These are phyloP conservation scores for Cyberlindnera euphorbiiphila DNA, from an alignment of 805 yeast genomes.

Conservation along the genomic window DNA sequence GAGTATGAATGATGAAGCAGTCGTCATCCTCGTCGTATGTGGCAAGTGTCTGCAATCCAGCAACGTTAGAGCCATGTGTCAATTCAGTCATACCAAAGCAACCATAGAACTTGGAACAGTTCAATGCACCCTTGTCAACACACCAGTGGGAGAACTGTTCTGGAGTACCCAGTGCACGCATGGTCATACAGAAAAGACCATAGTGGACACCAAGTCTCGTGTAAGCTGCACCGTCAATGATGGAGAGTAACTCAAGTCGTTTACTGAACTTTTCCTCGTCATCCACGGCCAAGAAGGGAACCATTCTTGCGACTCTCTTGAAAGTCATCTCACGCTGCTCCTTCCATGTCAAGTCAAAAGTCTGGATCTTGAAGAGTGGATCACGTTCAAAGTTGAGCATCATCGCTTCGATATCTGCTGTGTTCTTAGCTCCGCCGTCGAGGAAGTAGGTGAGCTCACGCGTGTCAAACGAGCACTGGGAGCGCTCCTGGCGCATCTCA, in stretches of 20 bases:
- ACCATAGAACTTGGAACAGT: constrained; percentile 60
- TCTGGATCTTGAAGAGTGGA: constrained; percentile 51
- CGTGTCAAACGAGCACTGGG: constrained; percentile 36
- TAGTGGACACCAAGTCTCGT: constrained; percentile 86
- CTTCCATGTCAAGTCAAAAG: constrained; percentile 49
- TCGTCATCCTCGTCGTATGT: constrained; percentile 63
- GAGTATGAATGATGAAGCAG: constrained; percentile 75
- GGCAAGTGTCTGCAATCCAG: constrained; percentile 86
- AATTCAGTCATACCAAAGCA: constrained; percentile 93
- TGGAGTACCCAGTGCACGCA: constrained; percentile 81
- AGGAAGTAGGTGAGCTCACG: constrained; percentile 48
- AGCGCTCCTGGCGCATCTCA: constrained; percentile 38
- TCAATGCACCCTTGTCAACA: constrained; percentile 55
- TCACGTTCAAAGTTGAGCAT: constrained; percentile 62
- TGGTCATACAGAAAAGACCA: constrained; percentile 75
- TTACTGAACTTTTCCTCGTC: constrained; percentile 42
- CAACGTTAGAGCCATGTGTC: constrained; percentile 92
- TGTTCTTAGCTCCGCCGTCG: constrained; percentile 44
- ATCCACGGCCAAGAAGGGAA: constrained; percentile 48
- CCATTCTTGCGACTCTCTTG: constrained; percentile 40
- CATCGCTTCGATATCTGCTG: constrained; percentile 41
- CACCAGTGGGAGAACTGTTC: constrained; percentile 85
- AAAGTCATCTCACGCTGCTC: constrained; percentile 59
- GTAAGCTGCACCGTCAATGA: constrained; percentile 72
- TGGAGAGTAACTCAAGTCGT: constrained; percentile 52